Evolutionary conservation across 2,329 filamentous ascomycete genomes (phyloP), one percentile per base, ranked within the genome.

Genomic region (Zymoseptoria ardabiliae): DNA sequence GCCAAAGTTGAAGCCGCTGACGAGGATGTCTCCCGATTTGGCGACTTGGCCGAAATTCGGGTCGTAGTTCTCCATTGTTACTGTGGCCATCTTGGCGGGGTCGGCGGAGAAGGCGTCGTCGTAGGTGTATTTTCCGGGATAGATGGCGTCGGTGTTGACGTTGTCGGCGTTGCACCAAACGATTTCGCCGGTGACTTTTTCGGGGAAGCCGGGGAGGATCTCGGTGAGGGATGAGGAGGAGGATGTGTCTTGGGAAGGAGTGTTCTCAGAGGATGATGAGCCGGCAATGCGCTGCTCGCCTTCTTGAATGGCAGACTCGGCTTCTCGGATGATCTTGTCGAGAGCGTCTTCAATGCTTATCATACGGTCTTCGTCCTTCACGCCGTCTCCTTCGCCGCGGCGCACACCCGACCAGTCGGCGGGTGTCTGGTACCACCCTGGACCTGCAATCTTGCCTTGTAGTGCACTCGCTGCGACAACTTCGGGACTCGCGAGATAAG

Each of bases 21-120:
- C 91, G 0, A 97, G 82, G 57, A 97, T 90, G 68, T 97, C 92
- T 54, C 85, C 85, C 0, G 83, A 71, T 64, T 82, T 82, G 52
- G 88, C 86, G 41, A 86, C 78, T 0, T 76, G 73, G 9, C 80
- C 74, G 72, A 97, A 97, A 0, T 78, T 72, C 0, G 82, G 76
- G 71, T 97, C 93, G 76, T 96, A 97, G 80, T 97, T 97, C 72
- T 88, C 83, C 91, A 97, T 97, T 74, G 89, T 92, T 0, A 92
- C 91, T 65, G 89, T 79, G 0, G 91, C 90, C 93, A 97, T 97
- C 58, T 85, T 85, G 62, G 90, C 87, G 0, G 76, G 78, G 0
- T 88, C 77, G 0, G 97, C 79, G 0, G 88, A 77, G 0, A 97
- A 81, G 68, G 89, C 82, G 70, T 97, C 92, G 71, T 95, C 90